Base-by-base conservation (phyloP, 352 stramenopile species). In the Globisporangium solare region DNA sequence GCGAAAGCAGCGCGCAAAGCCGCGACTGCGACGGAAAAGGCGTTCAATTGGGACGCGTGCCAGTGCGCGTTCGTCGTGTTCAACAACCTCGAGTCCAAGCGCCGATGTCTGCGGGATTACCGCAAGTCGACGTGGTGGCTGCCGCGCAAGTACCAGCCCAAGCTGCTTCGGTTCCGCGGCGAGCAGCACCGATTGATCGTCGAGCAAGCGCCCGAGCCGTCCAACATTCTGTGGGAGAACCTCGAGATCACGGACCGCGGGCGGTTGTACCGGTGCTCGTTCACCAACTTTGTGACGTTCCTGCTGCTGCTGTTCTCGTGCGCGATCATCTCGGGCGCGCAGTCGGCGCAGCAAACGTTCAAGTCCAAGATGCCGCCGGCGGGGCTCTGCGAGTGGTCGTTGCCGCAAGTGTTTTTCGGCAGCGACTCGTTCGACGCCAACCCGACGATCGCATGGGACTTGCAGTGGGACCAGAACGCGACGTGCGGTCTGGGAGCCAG, bases 201-300 rank as follows among this genome's bases (percentile, higher is more conserved):
- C 0, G 31, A 56, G 1, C 47, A 71, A 12, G 86, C 86, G 0
- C 81, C 83, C 0, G 86, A 95, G 51, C 86, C 86, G 21, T 90
- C 80, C 2, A 93, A 95, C 47, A 94, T 95, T 47, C 66, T 94
- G 47, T 95, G 86, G 86, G 86, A 95, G 54, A 95, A 93, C 52
- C 68, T 94, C 0, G 83, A 94, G 56, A 69, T 85, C 10, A 85
- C 84, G 31, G 42, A 76, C n/a, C 64, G 65, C 42, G 78, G 71
- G 0, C 79, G 86, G 15, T 74, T 86, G 11, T 70, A 86, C 35
- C 70, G 86, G 0, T 81, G 83, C 15, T 78, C 73, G 31, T 71
- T 92, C 14, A 91, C 81, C 4, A 86, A 86, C 41, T 68, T 85
- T 1, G 59, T 92, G 22, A 94, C 83, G 3, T 85, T 90, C 35